A percentile compares a stretch with the other conserved stretches of the same genome.
Evolutionary conservation across 176 grass and related monocot genomes (phyloP).

Genomic region (Bromus sterilis): DNA sequence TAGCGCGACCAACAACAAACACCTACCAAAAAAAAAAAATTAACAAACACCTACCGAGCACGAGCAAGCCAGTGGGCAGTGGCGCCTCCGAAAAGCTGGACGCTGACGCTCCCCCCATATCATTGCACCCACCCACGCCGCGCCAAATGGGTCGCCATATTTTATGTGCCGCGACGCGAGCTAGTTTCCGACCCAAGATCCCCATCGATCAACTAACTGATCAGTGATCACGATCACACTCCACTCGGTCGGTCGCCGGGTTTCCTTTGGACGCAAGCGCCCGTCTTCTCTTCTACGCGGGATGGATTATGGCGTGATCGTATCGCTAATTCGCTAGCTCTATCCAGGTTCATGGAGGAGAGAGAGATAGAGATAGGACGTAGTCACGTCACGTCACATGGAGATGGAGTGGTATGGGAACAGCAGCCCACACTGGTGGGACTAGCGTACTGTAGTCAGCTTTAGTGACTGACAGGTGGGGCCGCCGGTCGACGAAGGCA

Average conservation of each 20-base stretch:
- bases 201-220: background rate
- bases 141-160: background rate
- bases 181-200: background rate
- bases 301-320: no score
- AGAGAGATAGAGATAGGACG: no score
- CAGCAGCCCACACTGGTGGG: no score
- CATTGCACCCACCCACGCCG: background rate
- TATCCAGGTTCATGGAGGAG: background rate
- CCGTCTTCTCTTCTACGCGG: no score
- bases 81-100: constrained; percentile 2
- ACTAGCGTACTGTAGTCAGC: no score
- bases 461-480: background rate
- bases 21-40: no score
- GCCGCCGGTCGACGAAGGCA: background rate
- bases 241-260: background rate
- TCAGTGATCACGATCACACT: background rate
- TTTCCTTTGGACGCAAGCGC: background rate
- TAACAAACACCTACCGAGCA: background rate
- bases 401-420: background rate
- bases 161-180: background rate
- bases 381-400: background rate
- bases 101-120: background rate
- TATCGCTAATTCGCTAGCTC: background rate
- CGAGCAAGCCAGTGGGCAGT: background rate
- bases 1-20: background rate